Conservation (phyloP, 495 filamentous ascomycete genomes). For the Daldinia vernicosa region DNA sequence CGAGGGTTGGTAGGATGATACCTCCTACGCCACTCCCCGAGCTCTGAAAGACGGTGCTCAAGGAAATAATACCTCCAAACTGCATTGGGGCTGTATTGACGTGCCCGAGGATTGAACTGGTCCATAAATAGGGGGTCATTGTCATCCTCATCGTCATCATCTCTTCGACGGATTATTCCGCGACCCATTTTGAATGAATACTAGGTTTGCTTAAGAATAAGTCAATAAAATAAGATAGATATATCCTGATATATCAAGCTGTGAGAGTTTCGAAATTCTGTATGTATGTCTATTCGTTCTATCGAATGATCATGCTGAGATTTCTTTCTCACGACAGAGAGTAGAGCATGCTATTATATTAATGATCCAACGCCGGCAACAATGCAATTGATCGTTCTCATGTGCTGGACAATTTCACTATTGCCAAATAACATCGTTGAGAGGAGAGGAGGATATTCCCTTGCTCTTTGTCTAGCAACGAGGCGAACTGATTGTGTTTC, state of each 20-base stretch:
- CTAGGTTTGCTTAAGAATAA: too few relatives aligned
- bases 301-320: neutral
- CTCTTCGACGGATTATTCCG: neutral
- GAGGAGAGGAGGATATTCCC: neutral
- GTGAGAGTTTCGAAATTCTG: neutral
- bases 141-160: neutral
- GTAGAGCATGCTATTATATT: neutral
- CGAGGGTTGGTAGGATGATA: neutral
- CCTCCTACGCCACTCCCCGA: neutral
- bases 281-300: neutral
- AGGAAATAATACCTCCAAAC: too few relatives aligned
- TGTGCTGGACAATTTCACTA: neutral
- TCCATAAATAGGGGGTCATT: neutral
- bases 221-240: neutral
- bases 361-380: neutral
- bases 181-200: neutral
- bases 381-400: neutral
- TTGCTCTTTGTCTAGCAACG: neutral
- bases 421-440: neutral
- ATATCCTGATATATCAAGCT: neutral
- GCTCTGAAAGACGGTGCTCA: neutral
- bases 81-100: rapidly evolving
- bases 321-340: neutral
- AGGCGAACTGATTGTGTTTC: neutral
- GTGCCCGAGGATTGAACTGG: neutral